phyloP scores from a whole-genome alignment of 768 basidiomycete species.

The Leccinum truebloodii region DNA sequence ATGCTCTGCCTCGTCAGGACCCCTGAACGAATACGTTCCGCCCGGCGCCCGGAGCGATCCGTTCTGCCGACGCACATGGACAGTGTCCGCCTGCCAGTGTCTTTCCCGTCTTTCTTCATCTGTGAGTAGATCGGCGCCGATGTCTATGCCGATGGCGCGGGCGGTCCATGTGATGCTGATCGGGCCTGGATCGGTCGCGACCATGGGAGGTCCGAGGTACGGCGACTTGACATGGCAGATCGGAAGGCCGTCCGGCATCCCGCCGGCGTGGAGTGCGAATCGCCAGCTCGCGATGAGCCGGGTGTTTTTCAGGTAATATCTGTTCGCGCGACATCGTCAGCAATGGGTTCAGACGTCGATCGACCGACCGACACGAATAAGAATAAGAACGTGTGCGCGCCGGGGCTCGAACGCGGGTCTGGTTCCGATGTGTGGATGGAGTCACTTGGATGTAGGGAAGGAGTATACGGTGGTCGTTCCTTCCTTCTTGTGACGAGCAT shows the following conservation, averaged over 20 bases:
- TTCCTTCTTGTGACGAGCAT: not conserved
- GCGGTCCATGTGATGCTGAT: slow-evolving; percentile 20
- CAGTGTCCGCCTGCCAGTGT: not conserved
- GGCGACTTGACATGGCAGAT: slow-evolving; percentile 31
- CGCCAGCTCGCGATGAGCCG: slow-evolving; percentile 24
- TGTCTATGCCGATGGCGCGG: too few relatives aligned
- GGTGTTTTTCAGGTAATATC: slow-evolving; percentile 27
- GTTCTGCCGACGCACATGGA: slow-evolving; percentile 15
- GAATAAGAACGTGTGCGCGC: not conserved
- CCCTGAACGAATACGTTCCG: slow-evolving; percentile 24
- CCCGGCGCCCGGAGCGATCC: not conserved
- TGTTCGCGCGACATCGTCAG: slow-evolving; percentile 5
- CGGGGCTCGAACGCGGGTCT: not conserved
- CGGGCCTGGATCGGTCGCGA: slow-evolving; percentile 16
- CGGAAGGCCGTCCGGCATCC: slow-evolving; percentile 18
- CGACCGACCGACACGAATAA: not conserved
- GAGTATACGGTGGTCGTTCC: too few relatives aligned
- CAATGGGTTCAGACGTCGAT: not conserved
- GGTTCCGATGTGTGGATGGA: not conserved
- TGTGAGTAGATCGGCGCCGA: too few relatives aligned
- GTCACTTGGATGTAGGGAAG: too few relatives aligned
- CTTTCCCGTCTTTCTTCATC: too few relatives aligned
- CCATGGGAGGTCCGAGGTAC: slow-evolving; percentile 28
- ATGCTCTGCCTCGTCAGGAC: slow-evolving; percentile 25
- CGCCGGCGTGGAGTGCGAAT: slow-evolving; percentile 19